A percentile compares a stretch with the other conserved stretches of the same genome.
These are phyloP conservation scores for Lipomyces spencermartinsiae DNA, from an alignment of 805 yeast genomes.

Conservation along the genomic window DNA sequence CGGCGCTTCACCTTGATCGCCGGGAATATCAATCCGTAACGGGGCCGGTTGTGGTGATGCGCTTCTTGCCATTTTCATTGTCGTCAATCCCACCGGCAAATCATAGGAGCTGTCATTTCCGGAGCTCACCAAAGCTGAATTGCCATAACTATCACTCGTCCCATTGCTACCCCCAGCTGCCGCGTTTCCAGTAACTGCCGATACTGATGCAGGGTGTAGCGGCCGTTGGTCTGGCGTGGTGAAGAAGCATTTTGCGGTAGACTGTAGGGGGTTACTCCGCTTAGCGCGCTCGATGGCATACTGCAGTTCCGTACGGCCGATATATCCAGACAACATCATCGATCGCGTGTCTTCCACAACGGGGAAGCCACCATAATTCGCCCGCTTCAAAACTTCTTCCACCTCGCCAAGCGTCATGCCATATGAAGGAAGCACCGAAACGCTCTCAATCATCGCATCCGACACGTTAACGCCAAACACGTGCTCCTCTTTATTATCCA, in stretches of 20 bases:
- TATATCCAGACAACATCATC: constrained; percentile 45
- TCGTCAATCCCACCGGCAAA: not conserved
- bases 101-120: not conserved
- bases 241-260: constrained; percentile 27
- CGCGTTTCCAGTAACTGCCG: not conserved
- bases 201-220: not conserved
- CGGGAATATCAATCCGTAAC: constrained; percentile 1
- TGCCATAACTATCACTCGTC: not conserved
- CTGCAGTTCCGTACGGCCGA: constrained; percentile 43
- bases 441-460: constrained; percentile 66
- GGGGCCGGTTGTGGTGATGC: constrained; percentile 1
- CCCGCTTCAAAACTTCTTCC: constrained; percentile 33
- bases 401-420: constrained; percentile 41
- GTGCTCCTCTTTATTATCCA: constrained; percentile 72
- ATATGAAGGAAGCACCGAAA: constrained; percentile 31
- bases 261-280: not conserved
- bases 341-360: constrained; percentile 45
- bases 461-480: constrained; percentile 57
- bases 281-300: constrained; percentile 35
- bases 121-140: not conserved
- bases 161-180: not conserved
- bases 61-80: not conserved
- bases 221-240: constrained; percentile 36
- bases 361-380: constrained; percentile 48
- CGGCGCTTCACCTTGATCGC: constrained; percentile 2